Conservation (phyloP, 495 filamentous ascomycete genomes). For the Glonium stellatum region DNA sequence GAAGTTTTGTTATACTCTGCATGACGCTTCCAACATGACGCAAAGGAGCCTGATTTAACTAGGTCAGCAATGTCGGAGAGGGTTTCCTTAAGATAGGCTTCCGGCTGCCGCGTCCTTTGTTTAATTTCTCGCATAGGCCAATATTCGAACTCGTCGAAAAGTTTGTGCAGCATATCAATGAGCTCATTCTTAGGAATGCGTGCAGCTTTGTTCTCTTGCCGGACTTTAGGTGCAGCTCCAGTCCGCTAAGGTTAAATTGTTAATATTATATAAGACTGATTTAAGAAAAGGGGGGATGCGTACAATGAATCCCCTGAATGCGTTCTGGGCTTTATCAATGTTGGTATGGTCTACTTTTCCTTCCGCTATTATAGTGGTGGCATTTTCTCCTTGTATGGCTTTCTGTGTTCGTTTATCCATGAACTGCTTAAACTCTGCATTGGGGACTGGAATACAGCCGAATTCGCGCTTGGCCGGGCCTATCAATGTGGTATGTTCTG, state of each 20-base stretch:
- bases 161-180: constrained; percentile 69
- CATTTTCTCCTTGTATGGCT: constrained; percentile 30
- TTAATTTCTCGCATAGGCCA: constrained; percentile 84
- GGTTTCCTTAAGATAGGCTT: constrained; percentile 80
- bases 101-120: constrained; percentile 67
- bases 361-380: constrained; percentile 16
- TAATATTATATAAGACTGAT: background rate
- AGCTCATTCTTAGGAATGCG: constrained; percentile 84
- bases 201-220: constrained; percentile 64
- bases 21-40: constrained; percentile 76
- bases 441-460: constrained; percentile 64
- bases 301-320: constrained; percentile 21
- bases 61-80: constrained; percentile 75
- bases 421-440: constrained; percentile 60
- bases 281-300: background rate
- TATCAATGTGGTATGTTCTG: constrained; percentile 74
- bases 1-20: constrained; percentile 57
- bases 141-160: constrained; percentile 76
- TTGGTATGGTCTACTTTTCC: constrained; percentile 1
- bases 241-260: constrained; percentile 22
- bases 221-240: constrained; percentile 36
- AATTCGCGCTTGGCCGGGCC: constrained; percentile 71
- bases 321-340: constrained; percentile 7
- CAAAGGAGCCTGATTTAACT: constrained; percentile 71
- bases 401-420: constrained; percentile 52